Base-by-base conservation (phyloP, 768 basidiomycete species). In the Naganishia antarctica region DNA sequence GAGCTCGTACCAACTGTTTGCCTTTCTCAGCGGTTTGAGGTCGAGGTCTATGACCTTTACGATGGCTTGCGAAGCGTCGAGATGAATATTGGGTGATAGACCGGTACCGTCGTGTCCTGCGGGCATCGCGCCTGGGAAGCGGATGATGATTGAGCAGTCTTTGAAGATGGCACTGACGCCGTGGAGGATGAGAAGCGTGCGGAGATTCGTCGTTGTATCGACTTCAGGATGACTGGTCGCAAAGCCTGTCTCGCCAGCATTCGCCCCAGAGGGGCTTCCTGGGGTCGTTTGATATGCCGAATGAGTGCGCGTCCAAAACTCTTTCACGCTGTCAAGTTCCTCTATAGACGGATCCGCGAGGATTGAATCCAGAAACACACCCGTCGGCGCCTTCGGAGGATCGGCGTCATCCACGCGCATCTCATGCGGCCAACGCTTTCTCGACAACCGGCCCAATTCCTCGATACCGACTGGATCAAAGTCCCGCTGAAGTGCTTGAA, bases 131-230 rank as follows among this genome's bases (percentile, higher is more conserved):
- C 63, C 63, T 3, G 28, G 47, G 32, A 80, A 66, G 23, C 80
- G 79, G 40, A 86, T 66, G 60, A 88, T 84, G 60, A 88, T 64
- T 0, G 93, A 96, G 78, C 94, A 99, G 76, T 99, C 94, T 76
- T 99, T 99, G 82, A 99, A 91, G 6, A 89, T 89, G 26, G 90
- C 90, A 4, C 91, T 91, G 58, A 40, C 26, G 97, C 85, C 23
- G 91, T 79, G 75, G 90, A 90, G 8, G 89, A 51, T 34, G 16
- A 63, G 26, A 7, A 60, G 21, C 15, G 59, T 45, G 21, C 59
- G 59, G 25, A 60, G 26, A 16, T 60, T 43, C 4, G n/a, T 29
- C 11, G 28, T n/a, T n/a, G n/a, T n/a, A n/a, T n/a, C n/a, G n/a
- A n/a, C n/a, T n/a, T n/a, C n/a, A n/a, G n/a, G n/a, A n/a, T n/a